Percentiles rank a stretch among this genome's conserved stretches.
phyloP scores from a whole-genome alignment of 2,329 filamentous ascomycete genomes.

The Trichoderma simmonsii region DNA sequence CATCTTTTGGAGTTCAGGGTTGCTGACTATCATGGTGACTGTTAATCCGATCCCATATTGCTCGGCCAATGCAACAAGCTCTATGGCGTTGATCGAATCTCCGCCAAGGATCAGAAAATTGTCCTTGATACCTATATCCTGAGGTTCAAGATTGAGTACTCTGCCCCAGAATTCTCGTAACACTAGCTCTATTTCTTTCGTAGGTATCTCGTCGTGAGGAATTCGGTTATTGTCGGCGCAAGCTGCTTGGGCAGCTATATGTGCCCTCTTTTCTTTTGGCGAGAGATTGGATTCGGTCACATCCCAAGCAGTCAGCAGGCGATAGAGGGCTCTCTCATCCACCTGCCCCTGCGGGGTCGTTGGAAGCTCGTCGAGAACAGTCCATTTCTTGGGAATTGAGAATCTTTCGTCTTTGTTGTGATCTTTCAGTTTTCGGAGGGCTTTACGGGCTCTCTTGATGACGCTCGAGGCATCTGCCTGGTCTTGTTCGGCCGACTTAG shows the following conservation, averaged over 20 bases:
- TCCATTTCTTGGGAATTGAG: not conserved
- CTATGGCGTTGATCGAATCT: conserved; percentile 26
- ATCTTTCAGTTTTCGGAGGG: not conserved
- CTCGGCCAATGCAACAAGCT: conserved; percentile 16
- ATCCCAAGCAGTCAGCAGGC: not conserved
- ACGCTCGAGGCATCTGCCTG: not conserved
- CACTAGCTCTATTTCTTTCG: not conserved
- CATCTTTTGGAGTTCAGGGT: conserved; percentile 1
- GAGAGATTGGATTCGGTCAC: not conserved
- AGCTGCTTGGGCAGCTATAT: not conserved
- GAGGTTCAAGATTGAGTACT: not conserved
- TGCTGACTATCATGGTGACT: not conserved
- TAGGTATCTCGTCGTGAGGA: not conserved
- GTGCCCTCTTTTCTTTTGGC: not conserved
- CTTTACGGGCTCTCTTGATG: not conserved
- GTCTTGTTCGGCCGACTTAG: not conserved
- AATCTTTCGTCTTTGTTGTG: not conserved
- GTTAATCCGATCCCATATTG: not conserved
- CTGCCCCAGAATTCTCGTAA: conserved; percentile 1
- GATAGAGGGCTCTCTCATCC: not conserved
- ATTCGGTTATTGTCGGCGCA: not conserved
- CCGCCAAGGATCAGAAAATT: conserved; percentile 24
- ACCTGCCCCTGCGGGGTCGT: not conserved
- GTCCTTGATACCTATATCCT: conserved; percentile 2
- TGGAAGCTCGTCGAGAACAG: not conserved